Percentiles rank a stretch among this genome's conserved stretches.
phyloP scores from a whole-genome alignment of 1,284 basidiomycete genomes.

The Irpex lacteus region DNA sequence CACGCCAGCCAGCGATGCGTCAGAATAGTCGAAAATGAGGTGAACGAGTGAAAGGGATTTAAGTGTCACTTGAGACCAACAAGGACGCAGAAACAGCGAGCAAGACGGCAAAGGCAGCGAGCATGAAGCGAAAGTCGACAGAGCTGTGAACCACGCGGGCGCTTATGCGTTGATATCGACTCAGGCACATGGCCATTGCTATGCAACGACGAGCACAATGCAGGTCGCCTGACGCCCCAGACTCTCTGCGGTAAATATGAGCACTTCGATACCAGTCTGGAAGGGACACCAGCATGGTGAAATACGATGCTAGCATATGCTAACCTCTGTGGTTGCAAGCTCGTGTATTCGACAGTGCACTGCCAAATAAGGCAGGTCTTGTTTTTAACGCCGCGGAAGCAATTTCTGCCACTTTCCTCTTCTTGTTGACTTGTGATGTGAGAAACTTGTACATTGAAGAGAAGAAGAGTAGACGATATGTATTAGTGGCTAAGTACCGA shows the following conservation, averaged over 20 bases:
- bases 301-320: too few species aligned
- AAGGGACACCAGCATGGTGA: too few species aligned
- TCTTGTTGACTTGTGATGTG: not conserved
- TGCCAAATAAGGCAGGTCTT: not conserved
- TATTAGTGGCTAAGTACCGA: too few species aligned
- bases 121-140: not conserved
- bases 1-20: slow-evolving; percentile 8
- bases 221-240: not conserved
- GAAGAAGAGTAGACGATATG: too few species aligned
- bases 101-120: not conserved
- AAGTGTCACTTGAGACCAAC: not conserved
- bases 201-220: not conserved
- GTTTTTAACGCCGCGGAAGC: not conserved
- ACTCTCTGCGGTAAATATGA: too few species aligned
- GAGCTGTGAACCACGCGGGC: not conserved
- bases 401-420: too few species aligned
- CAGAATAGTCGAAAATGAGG: not conserved
- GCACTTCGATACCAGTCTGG: too few species aligned
- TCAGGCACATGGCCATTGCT: not conserved
- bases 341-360: not conserved
- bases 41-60: slow-evolving; percentile 5
- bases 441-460: too few species aligned
- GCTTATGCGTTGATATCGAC: not conserved
- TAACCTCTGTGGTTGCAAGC: not conserved
- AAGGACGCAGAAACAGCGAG: slow-evolving; percentile 4